These are phyloP conservation scores for Eucalyptus coolabah DNA, from an alignment of 345 rosid species.

Conservation along the genomic window DNA sequence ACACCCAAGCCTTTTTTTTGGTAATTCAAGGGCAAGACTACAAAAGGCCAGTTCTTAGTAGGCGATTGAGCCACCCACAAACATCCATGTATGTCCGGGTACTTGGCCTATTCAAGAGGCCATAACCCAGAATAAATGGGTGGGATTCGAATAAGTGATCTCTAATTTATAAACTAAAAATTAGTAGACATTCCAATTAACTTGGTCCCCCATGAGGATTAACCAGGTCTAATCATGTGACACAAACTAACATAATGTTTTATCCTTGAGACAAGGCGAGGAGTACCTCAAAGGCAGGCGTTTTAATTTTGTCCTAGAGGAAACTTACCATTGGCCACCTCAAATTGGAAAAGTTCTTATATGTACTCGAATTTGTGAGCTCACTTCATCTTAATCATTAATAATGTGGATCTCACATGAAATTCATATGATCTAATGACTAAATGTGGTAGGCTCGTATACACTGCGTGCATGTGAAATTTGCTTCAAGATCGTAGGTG, in stretches of 20 bases:
- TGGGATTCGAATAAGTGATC: not conserved
- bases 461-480: not conserved
- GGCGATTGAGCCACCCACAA: not conserved
- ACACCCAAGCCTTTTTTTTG: not conserved
- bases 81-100: not conserved
- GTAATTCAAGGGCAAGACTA: not conserved
- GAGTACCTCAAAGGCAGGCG: not conserved
- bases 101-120: not conserved
- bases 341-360: not conserved
- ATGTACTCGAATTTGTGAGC: not conserved
- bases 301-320: not conserved
- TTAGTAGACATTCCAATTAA: not conserved
- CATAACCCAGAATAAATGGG: not conserved
- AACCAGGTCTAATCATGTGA: not conserved
- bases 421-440: not conserved
- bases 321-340: not conserved
- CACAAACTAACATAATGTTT: not conserved
- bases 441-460: not conserved
- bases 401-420: not conserved
- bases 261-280: not conserved
- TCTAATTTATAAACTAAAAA: not conserved
- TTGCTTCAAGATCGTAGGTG: not conserved
- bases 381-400: not conserved
- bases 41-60: not conserved
- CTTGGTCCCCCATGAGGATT: not conserved